Evolutionary conservation across 257 asterid species (phyloP).

Genomic region (Primulina eburnea): DNA sequence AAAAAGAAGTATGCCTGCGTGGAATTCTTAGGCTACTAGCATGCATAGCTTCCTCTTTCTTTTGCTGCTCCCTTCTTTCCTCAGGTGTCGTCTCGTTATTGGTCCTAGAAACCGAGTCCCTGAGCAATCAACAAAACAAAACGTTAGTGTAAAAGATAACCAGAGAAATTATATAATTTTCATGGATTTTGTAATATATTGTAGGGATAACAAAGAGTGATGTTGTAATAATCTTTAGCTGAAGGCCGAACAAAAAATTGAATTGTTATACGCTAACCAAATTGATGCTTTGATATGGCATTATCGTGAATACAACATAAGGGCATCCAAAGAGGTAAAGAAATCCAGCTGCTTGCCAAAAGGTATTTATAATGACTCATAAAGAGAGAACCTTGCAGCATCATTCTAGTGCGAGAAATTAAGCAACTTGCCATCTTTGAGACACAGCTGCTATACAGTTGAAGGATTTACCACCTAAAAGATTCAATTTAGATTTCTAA

Average conservation of each 20-base stretch:
- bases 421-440: not conserved
- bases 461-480: too few relatives aligned
- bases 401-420: not conserved
- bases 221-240: constrained; percentile 7
- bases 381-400: not conserved
- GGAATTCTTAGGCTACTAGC: constrained; percentile 95
- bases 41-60: constrained; percentile 85
- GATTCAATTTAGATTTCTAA: not conserved
- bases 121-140: constrained; percentile 25
- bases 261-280: not conserved
- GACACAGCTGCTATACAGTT: not conserved
- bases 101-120: constrained; percentile 62
- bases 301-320: not conserved
- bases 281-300: not conserved
- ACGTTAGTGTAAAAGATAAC: not conserved
- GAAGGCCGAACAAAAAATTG: not conserved
- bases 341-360: not conserved
- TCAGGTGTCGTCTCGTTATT: constrained; percentile 50
- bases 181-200: not conserved
- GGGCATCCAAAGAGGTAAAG: not conserved
- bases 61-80: constrained; percentile 63
- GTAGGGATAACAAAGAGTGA: not conserved
- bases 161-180: not conserved
- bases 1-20: constrained; percentile 54
- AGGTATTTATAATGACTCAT: not conserved